Conservation (phyloP, 2,329 filamentous ascomycete genomes). For the Lasiodiplodia sp. region DNA sequence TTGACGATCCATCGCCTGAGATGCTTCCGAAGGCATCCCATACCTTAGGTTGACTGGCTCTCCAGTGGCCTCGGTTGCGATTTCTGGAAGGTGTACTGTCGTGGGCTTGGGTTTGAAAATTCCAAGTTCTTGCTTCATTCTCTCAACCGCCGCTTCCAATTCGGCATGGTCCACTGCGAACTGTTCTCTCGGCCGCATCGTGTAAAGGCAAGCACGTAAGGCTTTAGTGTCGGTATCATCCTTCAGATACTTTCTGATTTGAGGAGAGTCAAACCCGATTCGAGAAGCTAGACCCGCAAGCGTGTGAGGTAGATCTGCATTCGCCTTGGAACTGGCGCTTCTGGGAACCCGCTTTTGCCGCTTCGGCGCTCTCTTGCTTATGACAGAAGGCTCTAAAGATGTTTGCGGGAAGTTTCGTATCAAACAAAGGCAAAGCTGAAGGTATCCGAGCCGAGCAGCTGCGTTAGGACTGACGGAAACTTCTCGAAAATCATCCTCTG, state of each 20-base stretch:
- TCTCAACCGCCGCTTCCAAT: not conserved
- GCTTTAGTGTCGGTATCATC: not conserved
- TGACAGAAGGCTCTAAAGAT: not conserved
- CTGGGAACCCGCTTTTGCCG: not conserved
- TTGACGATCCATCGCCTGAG: not conserved
- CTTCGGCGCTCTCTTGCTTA: not conserved
- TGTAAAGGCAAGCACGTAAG: not conserved
- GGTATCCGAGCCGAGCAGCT: not conserved
- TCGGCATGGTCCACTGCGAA: not conserved
- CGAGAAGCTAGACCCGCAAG: not conserved
- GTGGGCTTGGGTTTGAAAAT: not conserved
- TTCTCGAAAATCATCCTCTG: not conserved
- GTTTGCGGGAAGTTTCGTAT: not conserved
- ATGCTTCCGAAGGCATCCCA: not conserved
- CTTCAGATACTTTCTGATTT: not conserved
- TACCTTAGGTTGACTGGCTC: not conserved
- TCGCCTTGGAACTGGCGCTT: not conserved
- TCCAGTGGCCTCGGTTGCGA: not conserved
- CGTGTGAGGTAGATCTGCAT: not conserved
- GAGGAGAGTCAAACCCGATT: not conserved
- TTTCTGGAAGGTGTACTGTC: not conserved
- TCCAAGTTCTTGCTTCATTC: not conserved
- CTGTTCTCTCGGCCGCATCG: not conserved
- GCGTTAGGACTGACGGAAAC: not conserved
- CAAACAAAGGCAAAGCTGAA: not conserved